Conservation (phyloP, 1,284 basidiomycete species). For the Papiliotrema fonsecae region DNA sequence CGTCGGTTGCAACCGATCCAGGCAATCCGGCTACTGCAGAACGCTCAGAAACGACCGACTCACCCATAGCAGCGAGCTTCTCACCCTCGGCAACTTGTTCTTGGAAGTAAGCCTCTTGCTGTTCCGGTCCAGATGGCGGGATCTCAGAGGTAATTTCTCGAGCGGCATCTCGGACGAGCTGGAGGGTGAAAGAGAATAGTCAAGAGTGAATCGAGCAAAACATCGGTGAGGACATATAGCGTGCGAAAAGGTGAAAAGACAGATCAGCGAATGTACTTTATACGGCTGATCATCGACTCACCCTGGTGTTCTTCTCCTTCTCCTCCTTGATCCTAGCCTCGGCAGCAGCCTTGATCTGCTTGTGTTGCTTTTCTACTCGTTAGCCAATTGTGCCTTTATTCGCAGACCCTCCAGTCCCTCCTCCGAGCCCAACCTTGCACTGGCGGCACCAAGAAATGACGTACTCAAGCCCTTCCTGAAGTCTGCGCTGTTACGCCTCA, state of each 20-base stretch:
- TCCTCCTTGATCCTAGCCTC: constrained; percentile 57
- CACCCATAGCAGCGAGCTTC: constrained; percentile 72
- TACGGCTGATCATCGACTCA: constrained; percentile 11
- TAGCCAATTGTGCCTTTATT: constrained; percentile 7
- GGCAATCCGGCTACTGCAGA: too few relatives aligned
- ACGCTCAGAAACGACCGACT: too few relatives aligned
- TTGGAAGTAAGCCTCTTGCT: constrained; percentile 87
- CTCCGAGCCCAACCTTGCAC: too few relatives aligned
- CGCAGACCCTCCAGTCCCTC: neutral
- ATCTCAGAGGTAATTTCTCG: constrained; percentile 43
- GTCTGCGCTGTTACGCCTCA: constrained; percentile 74
- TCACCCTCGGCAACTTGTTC: constrained; percentile 82
- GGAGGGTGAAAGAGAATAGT: neutral
- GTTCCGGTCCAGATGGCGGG: constrained; percentile 62
- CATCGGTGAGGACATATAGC: neutral
- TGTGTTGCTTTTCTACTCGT: constrained; percentile 75
- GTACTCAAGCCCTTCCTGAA: constrained; percentile 86
- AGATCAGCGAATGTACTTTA: neutral
- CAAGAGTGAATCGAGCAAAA: neutral
- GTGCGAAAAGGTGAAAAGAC: constrained; percentile 13
- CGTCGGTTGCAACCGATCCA: too few relatives aligned
- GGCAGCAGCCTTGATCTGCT: constrained; percentile 58
- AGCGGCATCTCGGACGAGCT: constrained; percentile 44
- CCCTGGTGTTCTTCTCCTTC: constrained; percentile 47
- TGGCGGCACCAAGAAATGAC: constrained; percentile 41